Evolutionary conservation across 768 basidiomycete genomes (phyloP).

Genomic region (Tricholoma saponaceum): DNA sequence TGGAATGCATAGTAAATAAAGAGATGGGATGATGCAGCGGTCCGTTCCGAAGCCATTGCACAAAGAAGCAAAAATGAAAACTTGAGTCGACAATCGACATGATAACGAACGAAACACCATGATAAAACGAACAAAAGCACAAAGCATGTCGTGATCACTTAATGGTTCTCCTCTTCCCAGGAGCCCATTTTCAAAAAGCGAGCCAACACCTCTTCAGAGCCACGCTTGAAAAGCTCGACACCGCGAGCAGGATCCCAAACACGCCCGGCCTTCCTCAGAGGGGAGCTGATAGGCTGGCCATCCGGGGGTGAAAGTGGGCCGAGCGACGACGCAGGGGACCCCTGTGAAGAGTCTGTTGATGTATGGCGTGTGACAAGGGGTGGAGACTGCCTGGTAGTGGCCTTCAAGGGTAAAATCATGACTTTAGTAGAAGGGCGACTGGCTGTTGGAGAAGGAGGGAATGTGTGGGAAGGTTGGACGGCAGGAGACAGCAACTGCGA

Average conservation of each 20-base stretch:
- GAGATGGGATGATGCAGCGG: background rate
- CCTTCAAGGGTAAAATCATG: slow-evolving; percentile 11
- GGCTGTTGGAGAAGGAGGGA: slow-evolving; percentile 7
- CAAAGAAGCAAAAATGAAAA: background rate
- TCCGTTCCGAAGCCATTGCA: background rate
- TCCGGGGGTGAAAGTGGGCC: slow-evolving; percentile 51
- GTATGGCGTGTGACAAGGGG: slow-evolving; percentile 31
- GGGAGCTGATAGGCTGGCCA: slow-evolving; percentile 26
- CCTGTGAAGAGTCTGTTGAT: slow-evolving; percentile 48
- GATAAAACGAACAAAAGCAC: background rate
- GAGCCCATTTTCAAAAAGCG: slow-evolving; percentile 79
- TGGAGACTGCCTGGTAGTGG: slow-evolving; percentile 9
- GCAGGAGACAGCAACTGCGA: slow-evolving; percentile 16
- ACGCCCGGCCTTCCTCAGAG: slow-evolving; percentile 47
- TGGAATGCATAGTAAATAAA: background rate
- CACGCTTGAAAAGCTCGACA: slow-evolving; percentile 81
- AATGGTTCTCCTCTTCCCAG: slow-evolving; percentile 51
- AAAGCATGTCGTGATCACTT: background rate
- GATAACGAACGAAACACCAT: background rate
- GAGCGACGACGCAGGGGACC: slow-evolving; percentile 52
- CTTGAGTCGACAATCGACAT: background rate
- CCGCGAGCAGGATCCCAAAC: slow-evolving; percentile 87
- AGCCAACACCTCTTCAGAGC: slow-evolving; percentile 83
- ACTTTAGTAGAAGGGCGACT: slow-evolving; percentile 22
- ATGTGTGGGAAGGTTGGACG: background rate